phyloP scores from a whole-genome alignment of 768 basidiomycete genomes.

The Pleurotus giganteus region DNA sequence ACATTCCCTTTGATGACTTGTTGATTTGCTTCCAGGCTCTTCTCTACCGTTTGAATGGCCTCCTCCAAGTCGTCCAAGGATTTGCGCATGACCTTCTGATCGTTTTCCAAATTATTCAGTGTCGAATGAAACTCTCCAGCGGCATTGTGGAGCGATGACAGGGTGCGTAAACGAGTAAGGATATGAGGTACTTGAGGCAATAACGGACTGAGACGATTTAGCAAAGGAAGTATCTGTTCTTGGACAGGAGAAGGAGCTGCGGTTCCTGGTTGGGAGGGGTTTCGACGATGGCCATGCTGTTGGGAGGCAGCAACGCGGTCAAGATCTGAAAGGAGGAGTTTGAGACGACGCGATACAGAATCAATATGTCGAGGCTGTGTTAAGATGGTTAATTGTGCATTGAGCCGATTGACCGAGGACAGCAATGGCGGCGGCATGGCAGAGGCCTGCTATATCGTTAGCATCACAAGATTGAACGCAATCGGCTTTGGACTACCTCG shows the following conservation, averaged over 20 bases:
- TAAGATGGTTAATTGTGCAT: slow-evolving; percentile 81
- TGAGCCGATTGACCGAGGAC: slow-evolving; percentile 77
- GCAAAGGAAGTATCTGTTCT: slow-evolving; percentile 66
- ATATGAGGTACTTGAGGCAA: slow-evolving; percentile 88
- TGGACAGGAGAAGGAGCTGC: slow-evolving; percentile 31
- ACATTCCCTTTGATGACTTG: slow-evolving; percentile 73
- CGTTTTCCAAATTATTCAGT: slow-evolving; percentile 65
- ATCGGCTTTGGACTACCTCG: slow-evolving; percentile 53
- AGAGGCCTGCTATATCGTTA: slow-evolving; percentile 43
- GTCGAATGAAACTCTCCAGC: slow-evolving; percentile 76
- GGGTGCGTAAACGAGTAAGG: slow-evolving; percentile 81
- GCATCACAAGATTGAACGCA: not conserved
- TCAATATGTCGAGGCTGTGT: slow-evolving; percentile 97
- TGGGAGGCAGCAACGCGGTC: slow-evolving; percentile 70
- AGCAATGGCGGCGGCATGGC: slow-evolving; percentile 80
- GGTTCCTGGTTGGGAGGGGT: slow-evolving; percentile 34
- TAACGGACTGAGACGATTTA: slow-evolving; percentile 67
- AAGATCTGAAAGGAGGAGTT: slow-evolving; percentile 88
- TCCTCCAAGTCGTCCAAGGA: slow-evolving; percentile 64
- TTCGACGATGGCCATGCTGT: slow-evolving; percentile 42
- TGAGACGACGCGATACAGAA: slow-evolving; percentile 90
- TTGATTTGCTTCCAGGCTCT: slow-evolving; percentile 73
- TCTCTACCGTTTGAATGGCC: slow-evolving; percentile 72
- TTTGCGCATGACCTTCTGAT: slow-evolving; percentile 63
- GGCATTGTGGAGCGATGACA: slow-evolving; percentile 78